Conservation (phyloP, 2,329 filamentous ascomycete species). For the Ciborinia camelliae region DNA sequence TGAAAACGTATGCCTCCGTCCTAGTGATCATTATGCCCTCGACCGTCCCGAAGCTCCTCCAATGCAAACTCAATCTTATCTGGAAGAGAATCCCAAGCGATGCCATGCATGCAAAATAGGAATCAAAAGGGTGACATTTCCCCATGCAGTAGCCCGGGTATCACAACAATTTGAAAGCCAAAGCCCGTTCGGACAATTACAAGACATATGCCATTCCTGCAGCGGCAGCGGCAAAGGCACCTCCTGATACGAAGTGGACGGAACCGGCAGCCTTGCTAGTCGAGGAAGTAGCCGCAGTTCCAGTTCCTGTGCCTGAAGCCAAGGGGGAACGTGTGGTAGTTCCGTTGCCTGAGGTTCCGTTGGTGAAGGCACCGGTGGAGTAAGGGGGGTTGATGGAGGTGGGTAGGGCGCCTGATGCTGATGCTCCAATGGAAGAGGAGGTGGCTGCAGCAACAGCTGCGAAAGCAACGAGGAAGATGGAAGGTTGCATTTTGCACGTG, state of each 20-base stretch:
- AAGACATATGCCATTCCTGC: conserved; percentile 19
- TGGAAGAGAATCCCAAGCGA: conserved; percentile 13
- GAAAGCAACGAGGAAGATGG: conserved; percentile 22
- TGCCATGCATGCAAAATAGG: conserved; percentile 14
- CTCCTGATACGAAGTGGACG: conserved; percentile 11
- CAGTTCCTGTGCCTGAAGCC: neutral
- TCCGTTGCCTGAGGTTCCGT: conserved; percentile 14
- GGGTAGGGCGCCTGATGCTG: too few relatives aligned
- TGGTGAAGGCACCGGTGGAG: conserved; percentile 12
- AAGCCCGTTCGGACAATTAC: conserved; percentile 7
- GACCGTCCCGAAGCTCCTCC: conserved; percentile 12
- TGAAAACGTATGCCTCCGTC: conserved; percentile 9
- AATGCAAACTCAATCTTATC: conserved; percentile 9
- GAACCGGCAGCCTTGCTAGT: conserved; percentile 14
- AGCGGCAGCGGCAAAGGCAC: conserved; percentile 14
- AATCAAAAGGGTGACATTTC: conserved; percentile 18
- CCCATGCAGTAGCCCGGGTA: conserved; percentile 16
- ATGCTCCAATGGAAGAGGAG: conserved; percentile 18
- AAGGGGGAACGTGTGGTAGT: conserved; percentile 2
- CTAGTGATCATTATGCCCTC: conserved; percentile 1
- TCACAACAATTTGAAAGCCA: conserved; percentile 14
- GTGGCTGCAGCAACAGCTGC: conserved; percentile 23
- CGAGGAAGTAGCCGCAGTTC: neutral
- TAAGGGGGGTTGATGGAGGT: too few relatives aligned
- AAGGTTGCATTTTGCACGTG: conserved; percentile 22